Evolutionary conservation across 768 basidiomycete species (phyloP).

Genomic region (Naganishia kalamii): DNA sequence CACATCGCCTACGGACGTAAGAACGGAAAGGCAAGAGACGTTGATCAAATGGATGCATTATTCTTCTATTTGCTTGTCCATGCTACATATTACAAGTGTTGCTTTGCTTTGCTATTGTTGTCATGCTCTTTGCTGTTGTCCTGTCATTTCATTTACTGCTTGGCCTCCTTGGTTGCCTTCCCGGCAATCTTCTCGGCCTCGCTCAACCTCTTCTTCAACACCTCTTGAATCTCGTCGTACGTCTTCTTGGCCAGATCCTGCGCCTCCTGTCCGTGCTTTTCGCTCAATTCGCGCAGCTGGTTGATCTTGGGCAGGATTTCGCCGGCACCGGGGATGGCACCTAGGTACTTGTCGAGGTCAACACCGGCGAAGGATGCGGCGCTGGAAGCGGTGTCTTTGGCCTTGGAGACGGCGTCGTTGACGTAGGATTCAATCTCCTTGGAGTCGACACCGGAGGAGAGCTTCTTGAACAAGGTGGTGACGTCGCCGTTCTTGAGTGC

Average conservation of each 20-base stretch:
- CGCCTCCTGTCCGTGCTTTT: slow-evolving; percentile 22
- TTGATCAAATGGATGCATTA: too few relatives aligned
- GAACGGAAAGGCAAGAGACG: too few relatives aligned
- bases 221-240: slow-evolving; percentile 20
- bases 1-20: too few relatives aligned
- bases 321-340: slow-evolving; percentile 9
- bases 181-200: slow-evolving; percentile 20
- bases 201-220: slow-evolving; percentile 22
- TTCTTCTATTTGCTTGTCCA: not conserved
- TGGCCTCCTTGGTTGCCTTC: slow-evolving; percentile 18
- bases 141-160: slow-evolving; percentile 1
- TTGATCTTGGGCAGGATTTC: slow-evolving; percentile 18
- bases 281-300: slow-evolving; percentile 20
- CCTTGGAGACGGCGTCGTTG: slow-evolving; percentile 11
- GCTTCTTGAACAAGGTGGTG: slow-evolving; percentile 15
- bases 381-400: slow-evolving; percentile 6
- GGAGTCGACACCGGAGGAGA: slow-evolving; percentile 18
- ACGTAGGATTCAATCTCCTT: slow-evolving; percentile 18
- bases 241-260: slow-evolving; percentile 21
- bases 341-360: slow-evolving; percentile 19
- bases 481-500: slow-evolving; percentile 17
- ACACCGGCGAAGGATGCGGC: slow-evolving; percentile 4
- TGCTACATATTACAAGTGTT: slow-evolving; percentile 15
- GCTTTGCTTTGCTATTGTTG: not conserved
- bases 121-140: not conserved